A percentile compares a stretch with the other conserved stretches of the same genome.
These are phyloP conservation scores for Suhomyces terraborum DNA, from an alignment of 1,139 yeast species.

Conservation along the genomic window DNA sequence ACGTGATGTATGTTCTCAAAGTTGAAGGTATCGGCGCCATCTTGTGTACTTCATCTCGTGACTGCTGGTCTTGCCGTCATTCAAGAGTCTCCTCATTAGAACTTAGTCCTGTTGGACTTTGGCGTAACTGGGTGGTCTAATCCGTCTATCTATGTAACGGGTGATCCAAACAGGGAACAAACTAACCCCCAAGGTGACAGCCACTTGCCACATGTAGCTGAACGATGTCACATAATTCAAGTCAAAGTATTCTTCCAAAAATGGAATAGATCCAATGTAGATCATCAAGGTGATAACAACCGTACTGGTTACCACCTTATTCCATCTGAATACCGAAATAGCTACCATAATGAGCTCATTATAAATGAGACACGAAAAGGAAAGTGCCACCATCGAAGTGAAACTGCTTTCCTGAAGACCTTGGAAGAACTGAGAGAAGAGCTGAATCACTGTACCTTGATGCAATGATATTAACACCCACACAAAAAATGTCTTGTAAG, in stretches of 20 bases:
- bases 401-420: constrained; percentile 60
- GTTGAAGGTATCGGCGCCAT: too few species aligned
- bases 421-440: constrained; percentile 73
- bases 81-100: too few species aligned
- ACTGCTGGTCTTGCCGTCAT: too few species aligned
- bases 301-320: constrained; percentile 69
- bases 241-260: constrained; percentile 82
- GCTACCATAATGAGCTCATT: constrained; percentile 95
- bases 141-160: constrained; percentile 67
- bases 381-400: constrained; percentile 77
- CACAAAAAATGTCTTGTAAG: constrained; percentile 83
- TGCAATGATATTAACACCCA: constrained; percentile 88
- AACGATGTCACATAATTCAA: constrained; percentile 60
- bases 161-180: constrained; percentile 89
- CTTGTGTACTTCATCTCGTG: too few species aligned
- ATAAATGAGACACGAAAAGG: constrained; percentile 76
- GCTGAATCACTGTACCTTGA: constrained; percentile 84
- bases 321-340: constrained; percentile 89
- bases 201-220: constrained; percentile 68
- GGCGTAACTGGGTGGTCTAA: constrained; percentile 97
- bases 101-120: constrained; percentile 75
- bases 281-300: constrained; percentile 69
- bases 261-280: constrained; percentile 77
- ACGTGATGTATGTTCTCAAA: too few species aligned
- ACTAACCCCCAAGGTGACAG: constrained; percentile 66